Evolutionary conservation across 495 filamentous ascomycete genomes (phyloP), one percentile per base, ranked within the genome.

Genomic region (Tetracladium marchalianum): DNA sequence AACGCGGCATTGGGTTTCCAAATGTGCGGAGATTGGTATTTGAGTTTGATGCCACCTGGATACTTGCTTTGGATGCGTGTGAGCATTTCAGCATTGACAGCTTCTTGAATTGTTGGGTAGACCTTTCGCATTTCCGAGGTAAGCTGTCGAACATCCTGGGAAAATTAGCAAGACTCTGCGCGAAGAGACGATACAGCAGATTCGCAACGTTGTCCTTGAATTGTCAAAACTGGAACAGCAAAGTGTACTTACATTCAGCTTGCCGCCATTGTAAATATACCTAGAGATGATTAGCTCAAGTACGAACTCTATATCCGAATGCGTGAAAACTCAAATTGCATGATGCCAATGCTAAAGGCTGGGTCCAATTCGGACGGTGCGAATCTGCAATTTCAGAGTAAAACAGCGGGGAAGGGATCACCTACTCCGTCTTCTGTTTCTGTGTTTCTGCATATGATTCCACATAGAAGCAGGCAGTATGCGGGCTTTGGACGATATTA

Each of bases 1-100:
- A 95, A 87, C 0, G 89, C 87, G 0, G 87, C 87, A 53, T 96
- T 98, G 7, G 90, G 83, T 24, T 60, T 68, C 90, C 92, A 96
- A 1, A 70, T 64, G 2, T 75, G 54, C 0, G 85, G 70, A 1
- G 81, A 82, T 52, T 94, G 88, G 53, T 85, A 80, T 49, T 72
- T 81, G 47, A 94, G 74, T 60, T 89, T 95, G 60, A 77, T 71
- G 32, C 45, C 55, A 32, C 42, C 38, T 7, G 51, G 44, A 22
- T 51, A 51, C 13, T 80, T 77, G 7, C 72, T 67, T 13, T 67
- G 66, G 47, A 87, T 87, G 11, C 85, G 80, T 12, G 63, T 66
- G 31, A 72, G 64, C 22, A 95, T 80, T 50, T 86, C 82, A 4
- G 62, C 55, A 49, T 95, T 95, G 39, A 96, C 90, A 0, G 75